phyloP scores from a whole-genome alignment of 2,329 filamentous ascomycete genomes.

The Purpureocillium takamizusanense region DNA sequence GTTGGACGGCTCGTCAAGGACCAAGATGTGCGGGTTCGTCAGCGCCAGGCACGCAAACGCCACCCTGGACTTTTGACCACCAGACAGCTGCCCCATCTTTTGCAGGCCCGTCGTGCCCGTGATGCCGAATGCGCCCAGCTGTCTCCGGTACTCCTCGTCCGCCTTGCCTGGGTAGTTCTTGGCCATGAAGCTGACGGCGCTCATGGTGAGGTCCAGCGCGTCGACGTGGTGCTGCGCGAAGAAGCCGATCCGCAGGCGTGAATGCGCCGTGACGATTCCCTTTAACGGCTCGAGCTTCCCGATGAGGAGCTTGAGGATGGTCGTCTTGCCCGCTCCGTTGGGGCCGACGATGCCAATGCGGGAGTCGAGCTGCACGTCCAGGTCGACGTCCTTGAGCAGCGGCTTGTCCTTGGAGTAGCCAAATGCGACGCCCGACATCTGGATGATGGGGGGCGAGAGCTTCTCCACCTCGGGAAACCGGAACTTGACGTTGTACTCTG shows the following conservation, averaged over 20 bases:
- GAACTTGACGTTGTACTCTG: constrained; percentile 94
- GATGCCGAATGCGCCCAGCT: constrained; percentile 81
- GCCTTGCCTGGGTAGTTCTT: constrained; percentile 82
- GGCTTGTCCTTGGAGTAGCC: constrained; percentile 75
- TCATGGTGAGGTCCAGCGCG: constrained; percentile 79
- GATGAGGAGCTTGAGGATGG: constrained; percentile 94
- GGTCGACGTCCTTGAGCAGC: constrained; percentile 76
- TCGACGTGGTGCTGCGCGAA: constrained; percentile 99
- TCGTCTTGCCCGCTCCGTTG: constrained; percentile 98
- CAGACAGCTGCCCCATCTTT: constrained; percentile 88
- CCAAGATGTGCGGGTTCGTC: constrained; percentile 90
- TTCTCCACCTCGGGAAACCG: constrained; percentile 97
- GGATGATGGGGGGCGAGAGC: constrained; percentile 91
- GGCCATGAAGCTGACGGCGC: constrained; percentile 93
- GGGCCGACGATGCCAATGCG: constrained; percentile 98
- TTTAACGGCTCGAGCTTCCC: constrained; percentile 68
- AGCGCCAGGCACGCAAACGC: constrained; percentile 95
- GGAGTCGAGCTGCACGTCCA: constrained; percentile 95
- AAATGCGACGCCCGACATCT: constrained; percentile 89
- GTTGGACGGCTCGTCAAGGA: constrained; percentile 97
- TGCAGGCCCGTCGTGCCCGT: constrained; percentile 95
- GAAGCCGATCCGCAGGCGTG: constrained; percentile 85
- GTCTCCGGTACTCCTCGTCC: constrained; percentile 93
- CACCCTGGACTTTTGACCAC: constrained; percentile 96
- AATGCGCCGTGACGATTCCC: constrained; percentile 80